Conservation (phyloP, 2,329 filamentous ascomycete genomes). For the Hypoxylon sp. region DNA sequence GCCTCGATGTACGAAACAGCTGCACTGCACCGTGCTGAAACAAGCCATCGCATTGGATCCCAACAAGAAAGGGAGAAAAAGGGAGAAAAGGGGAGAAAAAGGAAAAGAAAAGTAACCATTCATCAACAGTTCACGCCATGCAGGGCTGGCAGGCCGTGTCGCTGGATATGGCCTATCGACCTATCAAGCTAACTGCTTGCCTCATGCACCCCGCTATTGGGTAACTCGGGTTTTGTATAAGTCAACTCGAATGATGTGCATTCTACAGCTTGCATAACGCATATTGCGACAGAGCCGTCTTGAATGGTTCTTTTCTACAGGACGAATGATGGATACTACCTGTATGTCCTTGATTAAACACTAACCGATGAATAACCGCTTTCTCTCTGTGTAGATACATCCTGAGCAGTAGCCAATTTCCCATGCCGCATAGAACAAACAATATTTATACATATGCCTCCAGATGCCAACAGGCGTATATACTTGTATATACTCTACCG, state of each 20-base stretch:
- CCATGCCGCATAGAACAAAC: conserved; percentile 15
- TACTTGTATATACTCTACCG: background rate
- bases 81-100: too few species aligned
- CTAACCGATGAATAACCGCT: conserved; percentile 7
- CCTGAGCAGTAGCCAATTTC: background rate
- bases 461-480: too few species aligned
- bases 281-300: conserved; percentile 1
- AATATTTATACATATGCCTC: conserved; percentile 25
- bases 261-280: conserved; percentile 6
- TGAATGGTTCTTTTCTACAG: background rate
- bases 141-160: background rate
- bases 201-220: conserved; percentile 10
- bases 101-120: conserved; percentile 20
- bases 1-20: conserved; percentile 23
- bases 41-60: conserved; percentile 18
- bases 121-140: conserved; percentile 6
- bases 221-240: background rate
- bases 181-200: conserved; percentile 13
- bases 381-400: too few species aligned
- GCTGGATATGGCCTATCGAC: background rate
- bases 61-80: too few species aligned
- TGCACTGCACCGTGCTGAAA: conserved; percentile 27
- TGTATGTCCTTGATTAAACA: conserved; percentile 4
- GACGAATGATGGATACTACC: conserved; percentile 7
- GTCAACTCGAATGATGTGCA: conserved; percentile 7